Conservation (phyloP, 495 filamentous ascomycete species). For the Xylaria longipes region DNA sequence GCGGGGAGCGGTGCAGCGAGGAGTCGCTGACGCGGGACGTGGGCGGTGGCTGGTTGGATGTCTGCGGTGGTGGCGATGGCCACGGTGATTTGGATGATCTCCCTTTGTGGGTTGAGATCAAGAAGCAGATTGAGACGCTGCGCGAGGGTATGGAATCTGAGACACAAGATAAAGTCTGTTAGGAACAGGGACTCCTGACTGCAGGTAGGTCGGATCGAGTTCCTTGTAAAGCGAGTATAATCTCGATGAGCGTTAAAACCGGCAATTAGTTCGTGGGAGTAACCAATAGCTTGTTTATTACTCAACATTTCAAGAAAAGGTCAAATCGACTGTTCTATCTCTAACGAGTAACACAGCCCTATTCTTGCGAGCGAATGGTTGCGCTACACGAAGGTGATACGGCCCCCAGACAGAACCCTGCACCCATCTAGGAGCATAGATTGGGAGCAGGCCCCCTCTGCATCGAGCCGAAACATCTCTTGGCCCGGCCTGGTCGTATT, state of each 20-base stretch:
- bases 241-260: neutral
- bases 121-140: conserved; percentile 61
- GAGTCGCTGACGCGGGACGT: conserved; percentile 29
- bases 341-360: neutral
- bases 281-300: neutral
- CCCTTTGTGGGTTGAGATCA: conserved; percentile 60
- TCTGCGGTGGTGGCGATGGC: conserved; percentile 34
- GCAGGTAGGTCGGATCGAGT: neutral
- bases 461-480: conserved; percentile 12
- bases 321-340: neutral
- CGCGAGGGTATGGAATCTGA: conserved; percentile 60
- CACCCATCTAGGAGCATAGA: neutral
- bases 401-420: neutral
- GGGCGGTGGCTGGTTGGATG: conserved; percentile 29
- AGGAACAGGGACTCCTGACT: neutral
- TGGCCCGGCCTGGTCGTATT: neutral
- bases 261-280: neutral
- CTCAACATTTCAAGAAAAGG: neutral
- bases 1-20: neutral
- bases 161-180: neutral
- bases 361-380: neutral
- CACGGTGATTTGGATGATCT: conserved; percentile 51
- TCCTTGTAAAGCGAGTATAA: neutral
- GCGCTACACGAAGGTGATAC: conserved; percentile 14
- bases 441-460: neutral